Base-by-base conservation (phyloP, 768 basidiomycete species). In the Tulasnella sp. region DNA sequence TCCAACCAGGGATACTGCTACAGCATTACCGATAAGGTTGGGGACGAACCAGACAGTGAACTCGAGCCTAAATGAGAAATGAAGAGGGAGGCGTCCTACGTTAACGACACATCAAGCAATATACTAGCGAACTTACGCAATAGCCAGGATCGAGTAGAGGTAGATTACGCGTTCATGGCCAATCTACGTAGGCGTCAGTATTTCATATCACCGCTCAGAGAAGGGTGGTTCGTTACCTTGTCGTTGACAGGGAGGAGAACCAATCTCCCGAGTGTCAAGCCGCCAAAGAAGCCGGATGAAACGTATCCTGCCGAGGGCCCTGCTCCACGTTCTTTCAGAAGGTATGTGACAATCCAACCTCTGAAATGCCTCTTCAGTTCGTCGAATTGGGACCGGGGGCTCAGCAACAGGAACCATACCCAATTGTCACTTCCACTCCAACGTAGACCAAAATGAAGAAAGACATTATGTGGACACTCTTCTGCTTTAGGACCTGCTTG, bases 341-440 rank as follows among this genome's bases (percentile, higher is more conserved):
- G 83, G 78, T 85, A 89, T 14, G 87, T 88, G 9, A 88, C 87
- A 34, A 86, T 88, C 88, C 88, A 89, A 0, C 87, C 87, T 87
- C 75, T 76, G 25, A 25, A 25, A 12, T 14, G 2, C 17, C 6
- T 12, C 58, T 14, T 64, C 58, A 64, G 58, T 29, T 34, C 31
- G 49, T n/a, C 22, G 22, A n/a, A 49, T 49, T 8, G 22, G 17
- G 58, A 64, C 9, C 6, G 14, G 69, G 31, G 6, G 19, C 17
- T 31, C 17, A 7, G 29, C 4, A 19, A 64, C 25, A 64, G 31
- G 58, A 25, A 64, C 1, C 31, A 11, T 31, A 77, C 76, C 78
- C 77, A n/a, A 79, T 72, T 5, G 79, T 80, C 39, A 80, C 79
- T 68, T 80, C 79, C 19, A 78, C 70, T 17, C 79, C 79, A 39